Conservation (phyloP, 805 yeast species). For the Blastobotrys mokoenaii region DNA sequence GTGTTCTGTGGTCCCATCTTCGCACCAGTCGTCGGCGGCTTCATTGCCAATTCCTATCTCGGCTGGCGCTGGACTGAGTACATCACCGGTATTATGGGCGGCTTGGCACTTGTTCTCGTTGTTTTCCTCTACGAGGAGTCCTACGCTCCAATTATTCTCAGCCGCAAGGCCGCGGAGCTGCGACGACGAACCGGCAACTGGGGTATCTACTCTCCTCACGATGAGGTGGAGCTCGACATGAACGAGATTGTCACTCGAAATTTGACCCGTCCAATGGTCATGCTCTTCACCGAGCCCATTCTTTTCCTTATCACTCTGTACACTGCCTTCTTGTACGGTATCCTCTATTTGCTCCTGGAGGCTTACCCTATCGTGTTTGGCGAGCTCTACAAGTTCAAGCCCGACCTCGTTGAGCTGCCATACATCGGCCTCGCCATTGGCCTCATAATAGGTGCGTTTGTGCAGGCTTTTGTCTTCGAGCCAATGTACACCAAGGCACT, state of each 20-base stretch:
- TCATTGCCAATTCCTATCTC: constrained; percentile 45
- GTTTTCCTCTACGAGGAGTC: constrained; percentile 50
- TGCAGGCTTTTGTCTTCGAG: constrained; percentile 46
- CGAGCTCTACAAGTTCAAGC: constrained; percentile 46
- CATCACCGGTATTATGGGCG: constrained; percentile 53
- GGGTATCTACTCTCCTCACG: constrained; percentile 73
- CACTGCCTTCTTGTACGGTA: constrained; percentile 73
- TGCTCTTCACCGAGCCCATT: constrained; percentile 66
- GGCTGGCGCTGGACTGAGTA: constrained; percentile 86
- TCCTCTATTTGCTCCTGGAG: constrained; percentile 59
- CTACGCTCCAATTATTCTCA: constrained; percentile 59
- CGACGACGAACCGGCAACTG: constrained; percentile 67
- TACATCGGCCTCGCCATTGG: constrained; percentile 72
- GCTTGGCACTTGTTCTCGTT: constrained; percentile 32
- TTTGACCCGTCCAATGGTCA: constrained; percentile 54
- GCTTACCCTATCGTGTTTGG: constrained; percentile 68
- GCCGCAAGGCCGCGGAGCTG: constrained; percentile 50
- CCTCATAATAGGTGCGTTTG: constrained; percentile 46
- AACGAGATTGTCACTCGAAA: constrained; percentile 54
- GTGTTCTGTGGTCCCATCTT: constrained; percentile 72
- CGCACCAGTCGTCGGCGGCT: constrained; percentile 72
- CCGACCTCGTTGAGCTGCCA: constrained; percentile 67
- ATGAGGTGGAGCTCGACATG: constrained; percentile 45
- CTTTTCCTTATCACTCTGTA: constrained; percentile 56
- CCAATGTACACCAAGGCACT: constrained; percentile 42